A percentile compares a stretch with the other conserved stretches of the same genome.
Conservation (phyloP, 345 rosid species). For the Kernera saxatilis region DNA sequence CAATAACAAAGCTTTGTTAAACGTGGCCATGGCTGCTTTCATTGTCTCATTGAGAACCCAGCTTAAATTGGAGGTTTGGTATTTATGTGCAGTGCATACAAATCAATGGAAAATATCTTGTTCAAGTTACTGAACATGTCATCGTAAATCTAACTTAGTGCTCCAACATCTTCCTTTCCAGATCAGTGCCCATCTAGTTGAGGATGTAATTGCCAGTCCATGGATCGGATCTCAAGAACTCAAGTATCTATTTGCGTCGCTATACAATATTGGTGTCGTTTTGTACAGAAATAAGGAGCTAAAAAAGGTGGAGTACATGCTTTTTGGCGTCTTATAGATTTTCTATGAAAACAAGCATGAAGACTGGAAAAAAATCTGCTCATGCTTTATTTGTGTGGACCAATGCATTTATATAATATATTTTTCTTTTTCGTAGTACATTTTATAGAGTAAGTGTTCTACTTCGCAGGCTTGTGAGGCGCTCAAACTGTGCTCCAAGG, state of each 20-base stretch:
- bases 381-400: slow-evolving; percentile 4
- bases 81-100: slow-evolving; percentile 6
- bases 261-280: slow-evolving; percentile 59
- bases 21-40: slow-evolving; percentile 65
- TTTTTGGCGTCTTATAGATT: neutral
- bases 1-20: slow-evolving; percentile 42
- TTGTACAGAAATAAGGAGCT: slow-evolving; percentile 60
- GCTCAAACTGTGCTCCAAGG: slow-evolving; percentile 56
- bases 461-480: slow-evolving; percentile 74
- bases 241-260: slow-evolving; percentile 49
- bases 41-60: slow-evolving; percentile 54
- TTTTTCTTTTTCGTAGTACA: neutral
- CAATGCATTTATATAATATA: neutral
- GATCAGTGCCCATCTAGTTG: slow-evolving; percentile 45
- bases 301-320: slow-evolving; percentile 54
- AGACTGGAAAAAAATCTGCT: neutral
- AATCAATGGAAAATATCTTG: slow-evolving; percentile 1
- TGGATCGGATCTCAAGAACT: slow-evolving; percentile 68
- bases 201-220: slow-evolving; percentile 47
- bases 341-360: neutral
- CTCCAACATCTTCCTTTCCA: slow-evolving; percentile 37
- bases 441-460: neutral
- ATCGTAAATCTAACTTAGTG: slow-evolving; percentile 18
- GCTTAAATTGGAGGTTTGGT: slow-evolving; percentile 49
- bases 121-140: slow-evolving; percentile 15